Base-by-base conservation (phyloP, 805 yeast genomes). In the Barnettozyma salicaria region DNA sequence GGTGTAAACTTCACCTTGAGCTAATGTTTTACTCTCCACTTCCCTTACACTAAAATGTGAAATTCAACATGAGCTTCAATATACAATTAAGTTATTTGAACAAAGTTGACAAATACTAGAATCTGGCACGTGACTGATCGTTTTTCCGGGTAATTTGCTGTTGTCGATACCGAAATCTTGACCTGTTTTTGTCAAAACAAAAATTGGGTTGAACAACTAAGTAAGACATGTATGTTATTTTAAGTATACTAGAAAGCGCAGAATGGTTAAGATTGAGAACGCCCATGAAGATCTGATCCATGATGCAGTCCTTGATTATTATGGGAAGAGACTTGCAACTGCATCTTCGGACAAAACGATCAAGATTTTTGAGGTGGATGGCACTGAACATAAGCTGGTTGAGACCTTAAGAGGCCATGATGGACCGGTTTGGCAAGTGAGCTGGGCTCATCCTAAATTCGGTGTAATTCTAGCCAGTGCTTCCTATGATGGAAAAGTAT, bases 401-500 rank as follows among this genome's bases (percentile, higher is more conserved):
- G 96, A 88, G 48, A 89, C 97, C 1, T 67, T 92, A 45, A 70
- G 75, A 33, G 97, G 95, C 26, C 98, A 92, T 61, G 96, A 88
- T 45, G 98, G 97, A 23, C 97, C 98, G 10, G 97, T 92, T 32
- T 92, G 98, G 98, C 96, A 90, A 64, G 95, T 88, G 16, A 77
- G 86, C 37, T 92, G 98, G 98, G 97, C 97, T 3, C 98, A 92
- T 59, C 98, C 98, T 22, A 90, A 90, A 60, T 92, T 90, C 56
- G 98, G 98, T 27, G 81, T 87, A 11, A 86, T 90, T 45, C 70
- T 92, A 47, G 98, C 98, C 1, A 82, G 95, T 19, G 86, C 95
- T 50, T 87, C 96, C 2, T 92, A 87, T 56, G 97, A 92, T 58
- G 98, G 98, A 37, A 83, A 83, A 54, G 97, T 86, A 13, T 65